A percentile compares a stretch with the other conserved stretches of the same genome.
Evolutionary conservation across 1,139 yeast species (phyloP).

Genomic region (Geotrichum klebahnii): DNA sequence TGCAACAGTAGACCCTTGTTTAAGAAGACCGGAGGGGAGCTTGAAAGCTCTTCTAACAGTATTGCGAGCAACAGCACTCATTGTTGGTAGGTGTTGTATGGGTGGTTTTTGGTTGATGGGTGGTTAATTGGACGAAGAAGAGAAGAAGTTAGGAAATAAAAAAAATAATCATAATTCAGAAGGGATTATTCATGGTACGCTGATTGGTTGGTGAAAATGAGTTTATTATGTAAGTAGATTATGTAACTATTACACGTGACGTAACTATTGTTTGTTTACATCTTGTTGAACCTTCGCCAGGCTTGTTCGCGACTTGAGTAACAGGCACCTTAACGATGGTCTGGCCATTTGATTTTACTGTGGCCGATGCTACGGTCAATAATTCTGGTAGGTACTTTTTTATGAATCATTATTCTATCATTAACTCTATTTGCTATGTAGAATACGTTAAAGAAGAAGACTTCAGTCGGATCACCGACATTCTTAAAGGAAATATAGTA

Average conservation of each 20-base stretch:
- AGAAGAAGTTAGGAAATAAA: conserved; percentile 8
- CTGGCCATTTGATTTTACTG: conserved; percentile 20
- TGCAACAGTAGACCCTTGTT: conserved; percentile 2
- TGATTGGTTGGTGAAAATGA: conserved; percentile 13
- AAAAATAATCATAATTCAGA: no score
- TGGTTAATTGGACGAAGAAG: not conserved
- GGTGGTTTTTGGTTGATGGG: conserved; percentile 2
- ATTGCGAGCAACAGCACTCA: conserved; percentile 19
- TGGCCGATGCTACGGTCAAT: conserved; percentile 14
- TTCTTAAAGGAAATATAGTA: conserved; percentile 7
- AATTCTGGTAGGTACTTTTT: conserved; percentile 13
- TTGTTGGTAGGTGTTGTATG: not conserved
- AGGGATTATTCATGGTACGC: conserved; percentile 13
- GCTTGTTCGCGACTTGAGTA: conserved; percentile 1
- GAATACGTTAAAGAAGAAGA: conserved; percentile 16
- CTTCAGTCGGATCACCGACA: conserved; percentile 18
- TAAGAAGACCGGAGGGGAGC: conserved; percentile 6
- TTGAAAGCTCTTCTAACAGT: conserved; percentile 10
- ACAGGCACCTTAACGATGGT: conserved; percentile 9
- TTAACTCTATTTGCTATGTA: no score
- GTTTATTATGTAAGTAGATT: not conserved
- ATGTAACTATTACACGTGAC: not conserved
- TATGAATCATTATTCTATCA: not conserved
- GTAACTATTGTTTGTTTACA: conserved; percentile 3
- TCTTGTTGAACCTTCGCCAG: not conserved